Base-by-base conservation (phyloP, 1,284 basidiomycete genomes). In the Boletus sp. region DNA sequence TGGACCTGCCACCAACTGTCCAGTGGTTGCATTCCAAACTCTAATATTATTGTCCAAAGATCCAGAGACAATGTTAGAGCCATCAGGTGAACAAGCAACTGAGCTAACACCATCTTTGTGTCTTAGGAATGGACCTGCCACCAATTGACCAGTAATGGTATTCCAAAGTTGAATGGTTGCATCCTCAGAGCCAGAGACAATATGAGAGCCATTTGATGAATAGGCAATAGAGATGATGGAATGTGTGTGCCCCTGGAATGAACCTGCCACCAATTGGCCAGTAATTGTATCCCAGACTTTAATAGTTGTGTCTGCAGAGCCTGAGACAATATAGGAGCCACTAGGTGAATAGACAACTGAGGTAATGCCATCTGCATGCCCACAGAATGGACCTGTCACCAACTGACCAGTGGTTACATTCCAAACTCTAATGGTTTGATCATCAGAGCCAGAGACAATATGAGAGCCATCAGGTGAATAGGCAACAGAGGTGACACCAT, bases 51-150 rank as follows among this genome's bases (percentile, higher is more conserved):
- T 42, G 15, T 51, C 50, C 4, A 0, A 1, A n/a, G 42, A 53
- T 6, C 31, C 22, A 35, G 42, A 53, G 42, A 27, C 42, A 47
- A 53, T n/a, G 6, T 24, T 1, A 12, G 9, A 24, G 18, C 43
- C 51, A 47, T 31, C 9, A 52, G 35, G 18, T 43, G 29, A 52
- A 12, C 13, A 52, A 12, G 29, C 35, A 37, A 39, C 37, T 11
- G 37, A 39, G 18, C 0, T 4, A 18, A 39, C 7, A 2, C 0
- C 0, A n/a, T n/a, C 1, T 39, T 18, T n/a, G 18, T 39, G 50
- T 20, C 33, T 13, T 13, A 13, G 12, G 13, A 35, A 35, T 35
- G 13, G 13, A 35, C 27, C 27, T 41, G 50, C 50, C 12, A 45
- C 16, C 22, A 20, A 33, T 1, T 52, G n/a, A 33, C 31, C 31